Base-by-base conservation (phyloP, 2,329 filamentous ascomycete species). In the Dendryphion nanum region DNA sequence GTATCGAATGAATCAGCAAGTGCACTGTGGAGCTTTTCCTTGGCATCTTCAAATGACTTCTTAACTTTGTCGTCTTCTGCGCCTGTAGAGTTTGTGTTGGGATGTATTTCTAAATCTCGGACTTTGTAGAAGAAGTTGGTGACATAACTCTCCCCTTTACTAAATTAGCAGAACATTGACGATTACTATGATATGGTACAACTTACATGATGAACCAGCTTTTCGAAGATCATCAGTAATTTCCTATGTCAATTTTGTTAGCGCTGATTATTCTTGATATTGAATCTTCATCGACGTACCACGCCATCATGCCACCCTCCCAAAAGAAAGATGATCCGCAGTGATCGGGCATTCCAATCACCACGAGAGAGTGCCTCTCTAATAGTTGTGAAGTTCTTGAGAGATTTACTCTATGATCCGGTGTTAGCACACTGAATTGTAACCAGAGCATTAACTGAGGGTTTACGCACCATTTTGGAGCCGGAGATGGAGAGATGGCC, bases 381-480 rank as follows among this genome's bases (percentile, higher is more conserved):
- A 45, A 97, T 95, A 0, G 91, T 95, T 28, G 89, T 89, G 66
- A 96, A 96, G 65, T 96, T 97, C 72, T 97, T 96, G 40, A 97
- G 69, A 13, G 83, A 89, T 67, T 97, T 97, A 40, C 85, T n/a
- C n/a, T n/a, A n/a, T n/a, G n/a, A n/a, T n/a, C n/a, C n/a, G n/a
- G n/a, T n/a, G n/a, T n/a, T n/a, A n/a, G n/a, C n/a, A n/a, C n/a
- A n/a, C n/a, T n/a, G n/a, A n/a, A n/a, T n/a, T n/a, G n/a, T n/a
- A n/a, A n/a, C n/a, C n/a, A n/a, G n/a, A n/a, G n/a, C n/a, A n/a
- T n/a, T n/a, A n/a, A n/a, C n/a, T n/a, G n/a, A n/a, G n/a, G n/a
- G n/a, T n/a, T n/a, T n/a, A n/a, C n/a, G n/a, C n/a, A n/a, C 91
- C 91, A 97, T 97, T 66, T 97, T 97, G 16, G 83, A 88, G 0